Percentiles rank a stretch among this genome's conserved stretches.
Evolutionary conservation across 148 eudicot species (phyloP).

Genomic region (Cornus florida): DNA sequence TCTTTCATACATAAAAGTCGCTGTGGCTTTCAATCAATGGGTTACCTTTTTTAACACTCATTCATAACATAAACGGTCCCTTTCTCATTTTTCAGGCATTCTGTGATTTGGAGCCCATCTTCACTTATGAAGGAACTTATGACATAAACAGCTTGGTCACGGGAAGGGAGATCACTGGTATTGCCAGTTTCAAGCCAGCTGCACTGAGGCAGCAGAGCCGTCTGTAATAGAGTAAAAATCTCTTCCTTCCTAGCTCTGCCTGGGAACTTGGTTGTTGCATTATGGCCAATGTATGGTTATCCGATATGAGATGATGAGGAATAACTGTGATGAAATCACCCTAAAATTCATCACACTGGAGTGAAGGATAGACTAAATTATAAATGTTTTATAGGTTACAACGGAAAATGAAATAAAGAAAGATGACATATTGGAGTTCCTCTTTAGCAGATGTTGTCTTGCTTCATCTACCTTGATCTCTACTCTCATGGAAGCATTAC

Average conservation of each 20-base stretch:
- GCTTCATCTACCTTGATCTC: not conserved
- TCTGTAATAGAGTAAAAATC: slow-evolving; percentile 36
- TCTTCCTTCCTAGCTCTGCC: not conserved
- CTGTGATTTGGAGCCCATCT: slow-evolving; percentile 88
- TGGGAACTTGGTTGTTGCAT: not conserved
- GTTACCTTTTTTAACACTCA: not conserved
- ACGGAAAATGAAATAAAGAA: not conserved
- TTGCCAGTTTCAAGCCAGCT: slow-evolving; percentile 81
- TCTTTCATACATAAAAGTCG: not conserved
- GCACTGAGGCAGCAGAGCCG: slow-evolving; percentile 53
- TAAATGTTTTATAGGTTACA: not conserved
- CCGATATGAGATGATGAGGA: not conserved
- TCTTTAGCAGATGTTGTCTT: not conserved
- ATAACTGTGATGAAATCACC: not conserved
- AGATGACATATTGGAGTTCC: not conserved
- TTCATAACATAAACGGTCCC: not conserved
- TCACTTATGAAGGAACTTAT: slow-evolving; percentile 91
- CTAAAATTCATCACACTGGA: not conserved
- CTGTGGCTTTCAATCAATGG: not conserved
- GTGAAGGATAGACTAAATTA: not conserved
- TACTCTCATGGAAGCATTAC: not conserved
- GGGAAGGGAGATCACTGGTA: slow-evolving; percentile 82
- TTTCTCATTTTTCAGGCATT: slow-evolving; percentile 58
- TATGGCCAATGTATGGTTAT: not conserved
- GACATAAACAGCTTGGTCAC: slow-evolving; percentile 90